These are phyloP conservation scores for Quercus mongolica DNA, from an alignment of 306 rosid species.

Conservation along the genomic window DNA sequence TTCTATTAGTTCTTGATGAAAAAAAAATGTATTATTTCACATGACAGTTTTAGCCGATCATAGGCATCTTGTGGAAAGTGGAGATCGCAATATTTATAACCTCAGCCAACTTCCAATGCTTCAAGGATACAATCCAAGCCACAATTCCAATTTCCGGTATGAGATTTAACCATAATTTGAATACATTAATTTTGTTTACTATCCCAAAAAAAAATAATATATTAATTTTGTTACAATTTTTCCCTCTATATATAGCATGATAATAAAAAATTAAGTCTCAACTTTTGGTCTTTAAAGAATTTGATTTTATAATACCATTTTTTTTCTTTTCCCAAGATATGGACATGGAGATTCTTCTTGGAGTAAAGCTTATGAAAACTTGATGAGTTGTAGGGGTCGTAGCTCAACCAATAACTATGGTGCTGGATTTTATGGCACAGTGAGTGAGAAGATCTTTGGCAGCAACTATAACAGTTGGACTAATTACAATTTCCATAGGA, in stretches of 20 bases:
- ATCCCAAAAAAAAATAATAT: background rate
- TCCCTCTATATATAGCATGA: too few species aligned
- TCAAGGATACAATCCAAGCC: slow-evolving; percentile 62
- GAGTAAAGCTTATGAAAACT: slow-evolving; percentile 37
- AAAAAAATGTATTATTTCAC: background rate
- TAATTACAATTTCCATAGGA: slow-evolving; percentile 22
- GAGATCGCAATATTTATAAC: slow-evolving; percentile 69
- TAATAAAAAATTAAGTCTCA: background rate
- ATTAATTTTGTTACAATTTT: background rate
- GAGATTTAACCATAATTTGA: background rate
- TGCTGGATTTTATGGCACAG: slow-evolving; percentile 31
- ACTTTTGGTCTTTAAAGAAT: background rate
- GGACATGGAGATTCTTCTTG: slow-evolving; percentile 47
- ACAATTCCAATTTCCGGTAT: slow-evolving; percentile 48
- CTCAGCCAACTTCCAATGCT: slow-evolving; percentile 88
- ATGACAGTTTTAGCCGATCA: slow-evolving; percentile 51
- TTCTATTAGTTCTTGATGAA: slow-evolving; percentile 7
- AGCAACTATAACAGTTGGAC: slow-evolving; percentile 16
- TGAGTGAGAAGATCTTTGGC: slow-evolving; percentile 30
- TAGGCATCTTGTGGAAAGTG: slow-evolving; percentile 59
- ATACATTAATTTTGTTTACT: background rate
- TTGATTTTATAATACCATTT: background rate
- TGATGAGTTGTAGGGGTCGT: slow-evolving; percentile 21
- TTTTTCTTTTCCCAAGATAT: slow-evolving; percentile 11
- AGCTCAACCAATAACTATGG: slow-evolving; percentile 29